phyloP scores from a whole-genome alignment of 2,329 filamentous ascomycete species.

The Colletotrichum orchidophilum region DNA sequence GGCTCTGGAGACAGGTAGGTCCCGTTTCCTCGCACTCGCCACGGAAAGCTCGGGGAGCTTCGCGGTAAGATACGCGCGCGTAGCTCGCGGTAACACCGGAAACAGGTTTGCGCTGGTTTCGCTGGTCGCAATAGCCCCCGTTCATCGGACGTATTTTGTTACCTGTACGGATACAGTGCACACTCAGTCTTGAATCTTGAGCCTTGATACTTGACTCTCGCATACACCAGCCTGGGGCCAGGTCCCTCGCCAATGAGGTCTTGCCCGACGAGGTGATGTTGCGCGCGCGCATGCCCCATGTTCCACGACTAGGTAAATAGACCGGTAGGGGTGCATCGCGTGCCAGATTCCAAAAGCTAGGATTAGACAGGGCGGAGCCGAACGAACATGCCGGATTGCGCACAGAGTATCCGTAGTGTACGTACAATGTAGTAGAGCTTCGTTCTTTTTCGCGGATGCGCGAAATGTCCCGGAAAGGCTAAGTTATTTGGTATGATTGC shows the following conservation, averaged over 20 bases:
- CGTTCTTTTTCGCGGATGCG: slow-evolving; percentile 22
- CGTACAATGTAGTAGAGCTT: neutral
- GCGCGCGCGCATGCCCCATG: neutral
- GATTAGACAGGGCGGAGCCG: neutral
- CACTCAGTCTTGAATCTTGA: too few species aligned
- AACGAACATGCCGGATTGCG: neutral
- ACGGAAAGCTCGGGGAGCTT: slow-evolving; percentile 20
- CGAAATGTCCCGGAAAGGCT: slow-evolving; percentile 19
- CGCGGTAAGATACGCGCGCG: slow-evolving; percentile 1
- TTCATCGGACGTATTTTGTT: slow-evolving; percentile 8
- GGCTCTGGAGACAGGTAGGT: neutral
- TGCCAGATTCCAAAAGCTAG: slow-evolving; percentile 10
- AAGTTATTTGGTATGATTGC: slow-evolving; percentile 16
- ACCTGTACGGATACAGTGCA: neutral
- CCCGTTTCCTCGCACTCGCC: neutral
- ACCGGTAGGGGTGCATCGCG: slow-evolving; percentile 4
- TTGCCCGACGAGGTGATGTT: neutral
- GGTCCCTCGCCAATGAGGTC: slow-evolving; percentile 4
- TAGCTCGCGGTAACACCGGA: slow-evolving; percentile 18
- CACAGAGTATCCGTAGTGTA: too few species aligned
- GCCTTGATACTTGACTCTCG: too few species aligned
- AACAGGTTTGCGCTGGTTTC: neutral
- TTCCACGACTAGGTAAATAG: neutral
- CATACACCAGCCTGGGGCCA: neutral
- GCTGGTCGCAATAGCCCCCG: slow-evolving; percentile 9